A percentile compares a stretch with the other conserved stretches of the same genome.
Evolutionary conservation across 352 stramenopile genomes (phyloP).

Genomic region (Phytophthora europaea): DNA sequence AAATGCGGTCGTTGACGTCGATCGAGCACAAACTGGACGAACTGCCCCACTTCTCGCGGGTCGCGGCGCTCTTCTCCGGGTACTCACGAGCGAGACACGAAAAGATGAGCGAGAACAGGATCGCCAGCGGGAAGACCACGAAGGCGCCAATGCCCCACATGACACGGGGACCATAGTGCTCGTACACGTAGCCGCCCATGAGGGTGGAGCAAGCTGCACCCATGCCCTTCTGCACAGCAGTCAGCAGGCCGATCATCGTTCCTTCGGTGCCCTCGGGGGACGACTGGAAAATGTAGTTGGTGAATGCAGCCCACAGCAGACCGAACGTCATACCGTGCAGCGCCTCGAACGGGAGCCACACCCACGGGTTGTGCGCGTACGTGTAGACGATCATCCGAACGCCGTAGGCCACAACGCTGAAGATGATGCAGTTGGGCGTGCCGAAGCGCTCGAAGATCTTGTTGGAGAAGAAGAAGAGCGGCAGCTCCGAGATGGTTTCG

Average conservation of each 20-base stretch:
- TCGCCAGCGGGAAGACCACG: constrained; percentile 54
- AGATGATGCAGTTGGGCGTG: constrained; percentile 59
- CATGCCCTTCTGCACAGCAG: constrained; percentile 74
- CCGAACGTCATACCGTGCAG: constrained; percentile 81
- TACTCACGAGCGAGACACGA: constrained; percentile 52
- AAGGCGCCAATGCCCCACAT: constrained; percentile 77
- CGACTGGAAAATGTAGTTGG: constrained; percentile 81
- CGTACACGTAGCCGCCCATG: constrained; percentile 77
- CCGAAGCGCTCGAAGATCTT: constrained; percentile 70
- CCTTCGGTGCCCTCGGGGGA: constrained; percentile 70
- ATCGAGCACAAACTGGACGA: constrained; percentile 44
- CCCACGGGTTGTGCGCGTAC: constrained; percentile 72
- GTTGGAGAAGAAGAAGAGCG: constrained; percentile 82
- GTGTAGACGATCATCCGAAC: constrained; percentile 74
- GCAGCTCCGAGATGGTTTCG: constrained; percentile 78
- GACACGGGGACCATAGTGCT: constrained; percentile 56
- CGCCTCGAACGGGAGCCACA: constrained; percentile 66
- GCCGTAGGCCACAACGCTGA: constrained; percentile 63
- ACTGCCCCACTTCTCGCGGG: constrained; percentile 38
- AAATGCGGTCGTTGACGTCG: constrained; percentile 42
- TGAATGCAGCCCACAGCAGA: constrained; percentile 78
- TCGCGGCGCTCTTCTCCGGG: constrained; percentile 39
- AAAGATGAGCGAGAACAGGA: constrained; percentile 59
- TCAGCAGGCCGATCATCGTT: constrained; percentile 79
- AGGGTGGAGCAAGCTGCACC: constrained; percentile 70